A percentile compares a stretch with the other conserved stretches of the same genome.
Conservation (phyloP, 1,284 basidiomycete genomes). For the Ustilago curta region DNA sequence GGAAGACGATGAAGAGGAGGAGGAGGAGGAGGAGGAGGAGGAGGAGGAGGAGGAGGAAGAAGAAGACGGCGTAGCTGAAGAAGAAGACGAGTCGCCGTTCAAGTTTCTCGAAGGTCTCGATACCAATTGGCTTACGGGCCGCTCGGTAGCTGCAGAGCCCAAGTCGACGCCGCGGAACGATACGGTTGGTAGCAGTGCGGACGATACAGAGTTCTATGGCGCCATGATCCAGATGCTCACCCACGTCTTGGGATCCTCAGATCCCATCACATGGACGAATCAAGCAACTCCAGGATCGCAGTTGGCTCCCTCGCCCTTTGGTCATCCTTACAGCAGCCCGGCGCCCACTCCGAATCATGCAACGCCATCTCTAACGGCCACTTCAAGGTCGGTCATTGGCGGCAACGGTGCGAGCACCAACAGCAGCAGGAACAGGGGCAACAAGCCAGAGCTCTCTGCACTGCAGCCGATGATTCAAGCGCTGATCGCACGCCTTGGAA, state of each 20-base stretch:
- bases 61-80: conserved; percentile 24
- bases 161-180: neutral
- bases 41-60: no score
- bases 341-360: conserved; percentile 31
- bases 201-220: conserved; percentile 55
- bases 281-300: conserved; percentile 40
- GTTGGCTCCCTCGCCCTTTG: conserved; percentile 39
- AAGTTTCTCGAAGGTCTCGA: conserved; percentile 39
- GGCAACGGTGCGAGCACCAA: conserved; percentile 6
- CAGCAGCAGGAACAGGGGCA: conserved; percentile 1
- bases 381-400: conserved; percentile 5
- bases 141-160: conserved; percentile 1
- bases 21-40: conserved; percentile 17
- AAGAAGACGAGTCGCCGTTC: conserved; percentile 48
- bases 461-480: conserved; percentile 53
- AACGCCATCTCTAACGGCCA: neutral
- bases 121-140: conserved; percentile 26
- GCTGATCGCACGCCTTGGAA: conserved; percentile 48
- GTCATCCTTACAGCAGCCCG: conserved; percentile 38
- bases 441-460: conserved; percentile 31
- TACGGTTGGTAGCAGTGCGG: neutral
- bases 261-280: conserved; percentile 46
- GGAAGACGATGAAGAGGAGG: conserved; percentile 15
- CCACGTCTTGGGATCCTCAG: conserved; percentile 57
- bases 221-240: conserved; percentile 63